Conservation (phyloP, 768 basidiomycete species). For the Tylopilus rubrobrunneus region DNA sequence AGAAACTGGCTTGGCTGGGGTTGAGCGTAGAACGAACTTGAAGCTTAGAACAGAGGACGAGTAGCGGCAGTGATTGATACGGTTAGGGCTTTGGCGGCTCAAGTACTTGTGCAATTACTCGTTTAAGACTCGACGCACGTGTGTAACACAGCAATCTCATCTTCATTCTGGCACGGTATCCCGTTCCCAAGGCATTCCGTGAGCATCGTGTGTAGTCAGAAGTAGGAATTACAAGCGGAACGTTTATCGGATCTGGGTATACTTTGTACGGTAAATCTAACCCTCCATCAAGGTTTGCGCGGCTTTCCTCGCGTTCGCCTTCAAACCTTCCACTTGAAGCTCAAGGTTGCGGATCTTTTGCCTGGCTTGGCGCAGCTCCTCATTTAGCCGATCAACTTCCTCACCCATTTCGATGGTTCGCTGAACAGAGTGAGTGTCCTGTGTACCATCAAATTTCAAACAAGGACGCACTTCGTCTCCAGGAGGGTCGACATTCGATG, state of each 20-base stretch:
- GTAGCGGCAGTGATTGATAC: no score
- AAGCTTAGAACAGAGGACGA: background rate
- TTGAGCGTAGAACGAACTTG: background rate
- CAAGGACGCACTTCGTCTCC: constrained; percentile 31
- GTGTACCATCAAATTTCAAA: constrained; percentile 1
- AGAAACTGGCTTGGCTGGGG: constrained; percentile 8
- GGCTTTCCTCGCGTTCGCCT: constrained; percentile 73
- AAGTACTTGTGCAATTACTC: no score
- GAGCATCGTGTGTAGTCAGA: background rate
- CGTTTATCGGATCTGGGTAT: constrained; percentile 5
- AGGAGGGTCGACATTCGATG: background rate
- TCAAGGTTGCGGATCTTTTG: constrained; percentile 82
- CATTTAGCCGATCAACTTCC: constrained; percentile 61
- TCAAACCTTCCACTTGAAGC: constrained; percentile 72
- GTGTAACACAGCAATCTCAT: background rate
- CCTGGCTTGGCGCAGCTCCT: constrained; percentile 73
- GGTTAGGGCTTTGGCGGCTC: no score
- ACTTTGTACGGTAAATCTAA: constrained; percentile 7
- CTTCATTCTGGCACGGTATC: background rate
- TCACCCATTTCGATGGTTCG: constrained; percentile 32
- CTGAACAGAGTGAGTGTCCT: constrained; percentile 3
- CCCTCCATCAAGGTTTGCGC: constrained; percentile 53
- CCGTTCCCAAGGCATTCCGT: background rate
- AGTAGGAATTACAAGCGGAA: background rate
- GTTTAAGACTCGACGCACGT: no score